Base-by-base conservation (phyloP, 768 basidiomycete genomes). In the Xanthoconium stramineum region DNA sequence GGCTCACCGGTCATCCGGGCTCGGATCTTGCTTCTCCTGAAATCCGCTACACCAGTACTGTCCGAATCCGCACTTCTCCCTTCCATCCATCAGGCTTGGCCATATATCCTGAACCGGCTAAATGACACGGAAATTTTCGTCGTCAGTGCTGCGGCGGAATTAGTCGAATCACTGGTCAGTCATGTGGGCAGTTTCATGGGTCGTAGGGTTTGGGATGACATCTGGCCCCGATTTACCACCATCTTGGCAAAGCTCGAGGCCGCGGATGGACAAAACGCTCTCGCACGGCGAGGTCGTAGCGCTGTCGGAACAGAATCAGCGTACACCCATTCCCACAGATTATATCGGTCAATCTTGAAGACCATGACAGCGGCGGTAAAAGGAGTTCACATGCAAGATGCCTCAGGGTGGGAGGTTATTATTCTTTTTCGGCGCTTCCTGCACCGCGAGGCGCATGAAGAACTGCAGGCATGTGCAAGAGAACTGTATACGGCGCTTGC, bases 61-160 rank as follows among this genome's bases (percentile, higher is more conserved):
- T 80, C 80, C 0, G 86, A 87, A 64, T 82, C 85, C 13, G 83
- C 88, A 15, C 80, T 98, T 17, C 80, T 98, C 39, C 90, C 94
- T 3, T 80, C 89, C 6, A 82, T 98, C 36, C 91, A 98, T 70
- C 80, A 82, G 20, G 88, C 91, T 2, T 99, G 97, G 97, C 92
- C 93, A n/a, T 91, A 88, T 69, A 83, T 99, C 61, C 73, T 98
- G 53, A 93, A 93, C 62, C 82, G 96, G 9, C 77, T 98, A 13
- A 67, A 70, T 14, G 91, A 94, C 64, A 43, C 77, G 0, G 89
- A 94, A 66, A 74, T 84, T 0, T 94, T 84, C 62, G 93, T 98
- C 30, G 82, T 94, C 58, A 81, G 82, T 52, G 88, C 89, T 24
- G 86, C 92, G 1, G 85, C 88, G 1, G 74, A 72, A 5, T 74